Evolutionary conservation across 176 grass and related monocot genomes (phyloP).

Genomic region (Rhynchospora pubera): DNA sequence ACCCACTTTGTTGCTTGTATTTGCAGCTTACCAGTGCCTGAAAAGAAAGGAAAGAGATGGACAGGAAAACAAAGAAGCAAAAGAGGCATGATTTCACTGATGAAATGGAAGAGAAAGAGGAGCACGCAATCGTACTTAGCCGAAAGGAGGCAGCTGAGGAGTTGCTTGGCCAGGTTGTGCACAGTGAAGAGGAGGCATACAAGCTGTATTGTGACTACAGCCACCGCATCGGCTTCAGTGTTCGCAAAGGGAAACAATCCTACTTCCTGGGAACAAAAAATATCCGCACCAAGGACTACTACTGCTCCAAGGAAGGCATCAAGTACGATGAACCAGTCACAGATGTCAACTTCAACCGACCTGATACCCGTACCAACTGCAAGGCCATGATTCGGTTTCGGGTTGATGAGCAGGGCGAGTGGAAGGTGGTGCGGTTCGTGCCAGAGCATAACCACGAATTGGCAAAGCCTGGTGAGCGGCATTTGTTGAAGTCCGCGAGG

Average conservation of each 20-base stretch:
- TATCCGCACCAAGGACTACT: conserved; percentile 79
- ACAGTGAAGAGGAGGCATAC: conserved; percentile 83
- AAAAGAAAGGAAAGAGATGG: conserved; percentile 38
- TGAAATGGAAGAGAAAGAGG: conserved; percentile 33
- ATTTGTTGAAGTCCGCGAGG: conserved; percentile 68
- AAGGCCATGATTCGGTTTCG: conserved; percentile 87
- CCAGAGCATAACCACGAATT: conserved; percentile 73
- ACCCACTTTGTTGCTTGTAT: no score
- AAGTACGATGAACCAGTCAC: conserved; percentile 72
- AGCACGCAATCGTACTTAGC: conserved; percentile 39
- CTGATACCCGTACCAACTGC: conserved; percentile 76
- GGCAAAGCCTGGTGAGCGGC: conserved; percentile 77
- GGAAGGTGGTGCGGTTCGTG: conserved; percentile 76
- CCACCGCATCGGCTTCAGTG: conserved; percentile 77
- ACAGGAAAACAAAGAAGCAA: conserved; percentile 41
- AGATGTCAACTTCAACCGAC: conserved; percentile 70
- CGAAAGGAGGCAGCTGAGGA: conserved; percentile 51
- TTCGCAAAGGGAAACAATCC: conserved; percentile 85
- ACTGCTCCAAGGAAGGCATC: conserved; percentile 89
- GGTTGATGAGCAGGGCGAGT: conserved; percentile 64
- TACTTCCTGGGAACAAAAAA: conserved; percentile 84
- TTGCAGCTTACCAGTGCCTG: no score
- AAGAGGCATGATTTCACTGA: conserved; percentile 42
- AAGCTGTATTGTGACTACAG: conserved; percentile 78
- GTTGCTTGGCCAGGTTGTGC: conserved; percentile 57